Base-by-base conservation (phyloP, 345 rosid species). In the Citrus medica region DNA sequence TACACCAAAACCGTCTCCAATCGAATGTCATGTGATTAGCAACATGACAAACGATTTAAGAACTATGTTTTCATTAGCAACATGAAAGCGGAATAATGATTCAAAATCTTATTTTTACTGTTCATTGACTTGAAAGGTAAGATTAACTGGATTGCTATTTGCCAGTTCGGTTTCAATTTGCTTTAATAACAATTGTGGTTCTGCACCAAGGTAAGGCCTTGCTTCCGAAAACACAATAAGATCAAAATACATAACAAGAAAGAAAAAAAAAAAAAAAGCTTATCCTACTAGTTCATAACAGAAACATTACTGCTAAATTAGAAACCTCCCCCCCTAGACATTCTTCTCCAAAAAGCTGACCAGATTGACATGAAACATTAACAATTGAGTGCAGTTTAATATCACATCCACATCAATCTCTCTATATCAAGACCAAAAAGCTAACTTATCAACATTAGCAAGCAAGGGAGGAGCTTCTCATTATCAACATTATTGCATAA, bases 401-500 rank as follows among this genome's bases (percentile, higher is more conserved):
- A 58, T 24, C 65, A 35, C 33, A 37, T 2, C 6, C 30, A 73
- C 51, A 3, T 12, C 14, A 12, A 46, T 46, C 51, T 59, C 58
- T 28, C 40, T 4, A 27, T 7, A 2, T 38, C 56, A 25, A 60
- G 56, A 40, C 1, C 2, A 9, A 10, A 60, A 61, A 14, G 17
- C 30, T 33, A 6, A 22, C 22, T 25, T 9, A 53, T 33, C 22
- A 3, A 3, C 28, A 38, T 74, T 24, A 53, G 51, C 69, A 76
- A 77, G 80, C 42, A 58, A 69, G 75, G 69, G 80, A 40, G 68
- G 64, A 77, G 73, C 80, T 77, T 28, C 17, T 76, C 79, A 66
- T 53, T 65, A n/a, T n/a, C n/a, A n/a, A n/a, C 72, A 35, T 81
- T 82, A 74, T 74, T 74, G 84, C 81, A 69, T 73, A 25, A 59